Evolutionary conservation across 192 early-diverging fungal genomes (phyloP).

Genomic region (Podila epicladia): DNA sequence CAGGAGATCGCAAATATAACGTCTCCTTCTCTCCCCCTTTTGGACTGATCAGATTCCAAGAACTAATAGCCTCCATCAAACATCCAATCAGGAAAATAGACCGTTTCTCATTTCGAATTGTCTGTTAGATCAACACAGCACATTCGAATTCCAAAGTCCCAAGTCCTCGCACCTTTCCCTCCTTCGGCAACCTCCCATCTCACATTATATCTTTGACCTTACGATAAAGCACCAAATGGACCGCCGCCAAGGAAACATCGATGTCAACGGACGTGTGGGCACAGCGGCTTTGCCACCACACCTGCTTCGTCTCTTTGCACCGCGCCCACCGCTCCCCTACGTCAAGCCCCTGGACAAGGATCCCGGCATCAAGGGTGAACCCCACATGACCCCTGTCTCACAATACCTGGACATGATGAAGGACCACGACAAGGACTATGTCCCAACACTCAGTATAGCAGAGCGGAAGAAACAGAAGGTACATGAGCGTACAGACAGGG

Average conservation of each 20-base stretch:
- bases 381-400: constrained; percentile 67
- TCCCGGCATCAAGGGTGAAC: constrained; percentile 62
- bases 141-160: too few relatives aligned
- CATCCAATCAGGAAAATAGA: too few relatives aligned
- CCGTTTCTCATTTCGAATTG: too few relatives aligned
- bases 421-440: constrained; percentile 77
- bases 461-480: constrained; percentile 78
- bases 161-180: too few relatives aligned
- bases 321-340: constrained; percentile 79
- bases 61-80: too few relatives aligned
- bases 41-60: too few relatives aligned
- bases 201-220: too few relatives aligned
- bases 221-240: constrained; percentile 12
- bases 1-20: too few relatives aligned
- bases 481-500: not conserved
- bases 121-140: too few relatives aligned
- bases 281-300: constrained; percentile 68
- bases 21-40: too few relatives aligned
- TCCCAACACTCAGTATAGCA: constrained; percentile 73
- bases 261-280: constrained; percentile 27
- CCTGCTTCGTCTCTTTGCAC: constrained; percentile 81
- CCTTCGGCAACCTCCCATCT: too few relatives aligned
- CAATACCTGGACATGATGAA: constrained; percentile 60
- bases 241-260: constrained; percentile 33
- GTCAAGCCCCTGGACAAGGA: constrained; percentile 73